A percentile compares a stretch with the other conserved stretches of the same genome.
These are phyloP conservation scores for Neurospora sp. DNA, from an alignment of 495 filamentous ascomycete species.

Conservation along the genomic window DNA sequence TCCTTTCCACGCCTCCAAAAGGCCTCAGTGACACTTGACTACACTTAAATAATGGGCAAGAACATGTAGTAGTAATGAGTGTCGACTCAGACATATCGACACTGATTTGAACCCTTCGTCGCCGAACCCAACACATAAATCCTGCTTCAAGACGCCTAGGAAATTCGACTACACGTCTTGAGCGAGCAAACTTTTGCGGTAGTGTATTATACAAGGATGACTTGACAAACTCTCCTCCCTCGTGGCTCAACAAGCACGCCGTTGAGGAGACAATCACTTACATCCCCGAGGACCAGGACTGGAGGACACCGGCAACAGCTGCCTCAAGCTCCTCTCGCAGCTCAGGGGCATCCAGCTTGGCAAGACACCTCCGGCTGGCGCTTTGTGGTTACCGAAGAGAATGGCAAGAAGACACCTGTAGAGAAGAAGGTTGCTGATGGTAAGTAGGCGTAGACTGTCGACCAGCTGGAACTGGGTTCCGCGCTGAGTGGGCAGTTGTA, in stretches of 20 bases:
- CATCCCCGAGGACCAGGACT: slow-evolving; percentile 38
- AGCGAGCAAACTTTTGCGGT: neutral
- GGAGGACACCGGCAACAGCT: slow-evolving; percentile 57
- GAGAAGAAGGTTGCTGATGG: too few relatives aligned
- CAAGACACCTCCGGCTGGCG: slow-evolving; percentile 70
- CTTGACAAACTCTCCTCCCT: too few relatives aligned
- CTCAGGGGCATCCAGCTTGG: slow-evolving; percentile 81
- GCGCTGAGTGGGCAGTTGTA: too few relatives aligned
- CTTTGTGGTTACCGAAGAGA: slow-evolving; percentile 38
- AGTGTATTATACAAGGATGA: neutral
- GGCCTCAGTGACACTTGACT: neutral
- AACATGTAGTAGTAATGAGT: neutral
- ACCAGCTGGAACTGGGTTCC: too few relatives aligned
- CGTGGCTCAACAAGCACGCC: neutral
- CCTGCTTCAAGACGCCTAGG: neutral
- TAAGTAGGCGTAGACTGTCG: too few relatives aligned
- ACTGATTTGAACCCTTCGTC: neutral
- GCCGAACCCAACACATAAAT: neutral
- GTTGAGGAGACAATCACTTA: slow-evolving; percentile 51
- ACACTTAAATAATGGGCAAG: neutral
- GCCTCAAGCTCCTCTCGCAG: slow-evolving; percentile 55
- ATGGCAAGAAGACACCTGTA: too few relatives aligned
- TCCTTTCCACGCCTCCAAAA: neutral
- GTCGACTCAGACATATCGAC: neutral
- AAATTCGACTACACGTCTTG: too few relatives aligned